A percentile compares a stretch with the other conserved stretches of the same genome.
phyloP scores from a whole-genome alignment of 805 yeast species.

The Ogataea ganodermae region DNA sequence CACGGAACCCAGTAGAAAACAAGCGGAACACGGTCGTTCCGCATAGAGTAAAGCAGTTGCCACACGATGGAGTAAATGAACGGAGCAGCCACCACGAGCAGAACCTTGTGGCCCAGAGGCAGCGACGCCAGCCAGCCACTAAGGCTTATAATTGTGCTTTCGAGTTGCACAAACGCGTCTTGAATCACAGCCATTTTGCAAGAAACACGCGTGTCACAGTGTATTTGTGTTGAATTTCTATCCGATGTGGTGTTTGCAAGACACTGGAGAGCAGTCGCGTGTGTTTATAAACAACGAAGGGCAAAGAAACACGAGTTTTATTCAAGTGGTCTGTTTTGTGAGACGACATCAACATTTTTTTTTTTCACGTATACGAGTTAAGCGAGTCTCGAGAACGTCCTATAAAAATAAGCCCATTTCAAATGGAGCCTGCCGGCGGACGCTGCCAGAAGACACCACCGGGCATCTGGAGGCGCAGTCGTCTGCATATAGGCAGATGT shows the following conservation, averaged over 20 bases:
- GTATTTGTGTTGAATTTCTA: not conserved
- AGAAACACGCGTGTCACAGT: no score
- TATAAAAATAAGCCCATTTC: constrained; percentile 5
- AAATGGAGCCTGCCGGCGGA: no score
- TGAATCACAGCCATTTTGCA: constrained; percentile 31
- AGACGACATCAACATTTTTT: not conserved
- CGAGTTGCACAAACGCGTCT: constrained; percentile 23
- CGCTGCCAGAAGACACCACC: no score
- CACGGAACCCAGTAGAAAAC: constrained; percentile 94
- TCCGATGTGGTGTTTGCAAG: not conserved
- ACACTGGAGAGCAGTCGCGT: not conserved
- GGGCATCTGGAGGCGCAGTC: no score
- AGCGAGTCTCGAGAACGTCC: constrained; percentile 8
- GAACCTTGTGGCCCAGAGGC: constrained; percentile 30
- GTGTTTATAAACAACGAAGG: not conserved
- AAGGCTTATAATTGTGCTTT: constrained; percentile 4
- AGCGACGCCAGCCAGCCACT: constrained; percentile 13
- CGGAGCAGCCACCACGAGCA: constrained; percentile 49
- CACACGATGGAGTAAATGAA: constrained; percentile 63
- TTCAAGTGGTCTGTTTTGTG: constrained; percentile 8
- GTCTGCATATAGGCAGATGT: no score
- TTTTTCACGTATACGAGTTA: constrained; percentile 6
- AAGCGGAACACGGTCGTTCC: constrained; percentile 83
- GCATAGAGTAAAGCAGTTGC: constrained; percentile 69
- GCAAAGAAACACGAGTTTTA: not conserved